Percentiles rank a stretch among this genome's conserved stretches.
Evolutionary conservation across 768 basidiomycete species (phyloP).

Genomic region (Lepiota subincarnata): DNA sequence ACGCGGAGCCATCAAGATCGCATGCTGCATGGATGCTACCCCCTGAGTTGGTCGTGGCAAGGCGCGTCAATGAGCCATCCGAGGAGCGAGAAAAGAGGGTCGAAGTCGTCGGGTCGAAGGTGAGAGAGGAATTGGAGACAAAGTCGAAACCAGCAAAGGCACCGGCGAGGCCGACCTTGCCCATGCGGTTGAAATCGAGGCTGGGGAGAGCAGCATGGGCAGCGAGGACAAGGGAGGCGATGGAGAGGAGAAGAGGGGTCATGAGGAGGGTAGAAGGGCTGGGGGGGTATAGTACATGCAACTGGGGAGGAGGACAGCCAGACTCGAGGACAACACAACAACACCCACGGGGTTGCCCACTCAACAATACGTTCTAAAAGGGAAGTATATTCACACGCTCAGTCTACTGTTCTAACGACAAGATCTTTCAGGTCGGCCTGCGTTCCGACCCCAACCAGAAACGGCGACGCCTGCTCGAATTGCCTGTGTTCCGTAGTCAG

Average conservation of each 20-base stretch:
- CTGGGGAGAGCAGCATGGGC: constrained; percentile 32
- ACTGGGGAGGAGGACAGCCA: constrained; percentile 4
- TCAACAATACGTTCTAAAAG: constrained; percentile 1
- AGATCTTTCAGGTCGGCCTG: constrained; percentile 29
- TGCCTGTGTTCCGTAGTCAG: constrained; percentile 33
- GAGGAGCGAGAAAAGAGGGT: constrained; percentile 64
- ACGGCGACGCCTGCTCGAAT: constrained; percentile 58
- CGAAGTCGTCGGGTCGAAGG: constrained; percentile 68
- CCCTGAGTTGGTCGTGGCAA: constrained; percentile 78
- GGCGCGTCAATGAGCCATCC: constrained; percentile 60
- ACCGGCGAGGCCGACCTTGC: constrained; percentile 84
- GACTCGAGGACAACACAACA: constrained; percentile 4
- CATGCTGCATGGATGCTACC: constrained; percentile 78
- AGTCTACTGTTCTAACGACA: constrained; percentile 27
- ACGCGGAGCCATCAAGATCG: constrained; percentile 61
- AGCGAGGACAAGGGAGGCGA: constrained; percentile 23
- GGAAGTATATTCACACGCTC: constrained; percentile 8
- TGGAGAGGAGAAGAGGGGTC: constrained; percentile 22
- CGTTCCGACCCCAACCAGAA: constrained; percentile 55
- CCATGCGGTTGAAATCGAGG: constrained; percentile 70
- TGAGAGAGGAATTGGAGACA: constrained; percentile 51
- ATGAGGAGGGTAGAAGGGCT: constrained; percentile 13
- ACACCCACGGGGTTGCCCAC: background rate
- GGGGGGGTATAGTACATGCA: constrained; percentile 11
- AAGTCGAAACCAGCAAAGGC: constrained; percentile 85